Evolutionary conservation across 257 asterid species (phyloP), one percentile per base, ranked within the genome.

Genomic region (Scutellaria galericulata): DNA sequence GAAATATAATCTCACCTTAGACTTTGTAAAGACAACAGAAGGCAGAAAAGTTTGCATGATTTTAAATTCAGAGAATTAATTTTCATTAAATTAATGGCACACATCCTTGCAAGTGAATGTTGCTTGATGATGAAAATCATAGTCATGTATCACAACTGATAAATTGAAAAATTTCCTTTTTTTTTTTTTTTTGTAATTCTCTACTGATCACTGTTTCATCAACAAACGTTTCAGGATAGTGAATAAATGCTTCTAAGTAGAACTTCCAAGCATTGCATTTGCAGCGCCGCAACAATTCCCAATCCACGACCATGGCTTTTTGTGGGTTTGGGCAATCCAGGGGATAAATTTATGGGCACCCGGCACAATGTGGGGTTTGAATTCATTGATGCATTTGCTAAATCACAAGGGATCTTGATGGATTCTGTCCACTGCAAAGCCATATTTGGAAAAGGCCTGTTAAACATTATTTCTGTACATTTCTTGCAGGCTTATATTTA

Each of bases 241-340:
- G 79, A 62, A 73, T 4, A 22, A 79, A 87, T 90, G 97, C 77
- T 84, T 50, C n/a, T 72, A 44, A 78, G 82, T 63, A 84, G 82
- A 77, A 31, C 85, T 40, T 20, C 79, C 20, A 74, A 74, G 66
- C 80, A 82, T 68, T 64, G 62, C 75, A 81, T 85, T 75, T 81
- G 85, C 80, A 71, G 86, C 7, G 67, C 82, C 48, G 41, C 82
- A 27, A 47, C 59, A 7, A 50, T 47, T 10, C 18, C 80, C 5
- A 58, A 75, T 62, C 80, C 76, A 55, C 87, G 72, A 70, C 97
- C 97, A 5, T 93, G 98, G 97, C 95, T 93, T 71, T 86, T 93
- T 66, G 91, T 91, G 58, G 98, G 98, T 24, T 84, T 93, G 83
- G 98, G 98, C 60, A 93, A 94, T 66, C 97, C 97, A 15, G 99